Conservation (phyloP, 805 yeast genomes). For the Spathaspora girioi region DNA sequence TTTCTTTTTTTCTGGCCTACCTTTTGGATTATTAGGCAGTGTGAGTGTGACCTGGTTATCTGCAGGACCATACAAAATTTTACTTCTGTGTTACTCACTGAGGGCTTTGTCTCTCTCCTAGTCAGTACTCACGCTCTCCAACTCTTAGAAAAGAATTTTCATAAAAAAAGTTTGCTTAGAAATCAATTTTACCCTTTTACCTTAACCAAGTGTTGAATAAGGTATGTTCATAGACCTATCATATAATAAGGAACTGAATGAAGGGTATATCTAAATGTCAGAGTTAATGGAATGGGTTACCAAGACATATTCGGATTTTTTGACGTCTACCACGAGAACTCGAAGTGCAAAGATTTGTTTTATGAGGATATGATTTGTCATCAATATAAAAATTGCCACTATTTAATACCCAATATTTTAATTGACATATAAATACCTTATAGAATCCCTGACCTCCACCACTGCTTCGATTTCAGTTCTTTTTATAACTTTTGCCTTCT, state of each 20-base stretch:
- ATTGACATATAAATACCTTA: not conserved
- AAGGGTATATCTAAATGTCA: not conserved
- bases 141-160: slow-evolving; percentile 1
- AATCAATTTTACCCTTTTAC: slow-evolving; percentile 1
- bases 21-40: not conserved
- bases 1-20: not conserved
- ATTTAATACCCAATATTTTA: not conserved
- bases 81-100: not conserved
- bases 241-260: not conserved
- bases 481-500: not conserved
- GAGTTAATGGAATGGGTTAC: not conserved
- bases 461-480: not conserved
- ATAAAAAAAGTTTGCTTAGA: slow-evolving; percentile 1
- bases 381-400: not conserved
- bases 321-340: not conserved
- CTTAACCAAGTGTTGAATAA: slow-evolving; percentile 5
- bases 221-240: slow-evolving; percentile 1
- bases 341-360: not conserved
- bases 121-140: not conserved
- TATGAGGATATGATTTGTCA: not conserved
- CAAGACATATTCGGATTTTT: not conserved
- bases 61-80: not conserved
- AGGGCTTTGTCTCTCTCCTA: not conserved
- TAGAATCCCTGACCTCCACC: not conserved
- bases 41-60: not conserved